Percentiles rank a stretch among this genome's conserved stretches.
phyloP scores from a whole-genome alignment of 441 rosid genomes.

The Brassica hybrid region DNA sequence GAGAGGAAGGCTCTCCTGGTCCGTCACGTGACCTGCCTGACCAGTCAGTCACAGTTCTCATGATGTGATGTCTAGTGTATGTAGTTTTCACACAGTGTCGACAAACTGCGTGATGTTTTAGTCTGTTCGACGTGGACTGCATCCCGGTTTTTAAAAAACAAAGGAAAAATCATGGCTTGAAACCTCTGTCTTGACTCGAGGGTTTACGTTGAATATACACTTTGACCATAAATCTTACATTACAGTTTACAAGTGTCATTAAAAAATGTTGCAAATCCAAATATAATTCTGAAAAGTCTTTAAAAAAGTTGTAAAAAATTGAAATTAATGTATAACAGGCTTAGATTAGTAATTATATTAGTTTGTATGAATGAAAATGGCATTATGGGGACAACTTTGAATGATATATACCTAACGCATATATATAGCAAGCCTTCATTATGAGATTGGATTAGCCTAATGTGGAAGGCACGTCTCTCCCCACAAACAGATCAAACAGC shows the following conservation, averaged over 20 bases:
- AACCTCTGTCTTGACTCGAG: not conserved
- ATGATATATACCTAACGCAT: slow-evolving; percentile 37
- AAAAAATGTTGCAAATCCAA: too few relatives aligned
- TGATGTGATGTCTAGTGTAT: slow-evolving; percentile 34
- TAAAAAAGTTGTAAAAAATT: too few relatives aligned
- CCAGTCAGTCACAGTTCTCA: slow-evolving; percentile 25
- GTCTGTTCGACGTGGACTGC: not conserved
- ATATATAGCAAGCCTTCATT: slow-evolving; percentile 18
- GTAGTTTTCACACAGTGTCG: slow-evolving; percentile 1
- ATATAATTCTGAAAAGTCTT: too few relatives aligned
- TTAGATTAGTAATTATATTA: too few relatives aligned
- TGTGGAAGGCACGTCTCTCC: slow-evolving; percentile 51
- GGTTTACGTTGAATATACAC: not conserved
- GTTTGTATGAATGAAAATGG: not conserved
- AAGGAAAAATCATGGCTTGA: not conserved
- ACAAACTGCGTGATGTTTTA: slow-evolving; percentile 24
- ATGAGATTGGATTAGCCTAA: slow-evolving; percentile 35
- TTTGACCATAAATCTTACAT: not conserved
- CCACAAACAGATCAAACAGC: slow-evolving; percentile 37
- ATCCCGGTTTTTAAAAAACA: slow-evolving; percentile 6
- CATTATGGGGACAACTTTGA: slow-evolving; percentile 14
- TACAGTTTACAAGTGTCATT: not conserved
- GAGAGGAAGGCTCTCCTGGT: slow-evolving; percentile 13
- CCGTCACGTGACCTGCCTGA: slow-evolving; percentile 45
- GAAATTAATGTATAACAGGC: too few relatives aligned